phyloP scores from a whole-genome alignment of 176 grass and related monocot genomes.

The Triticum urartu region DNA sequence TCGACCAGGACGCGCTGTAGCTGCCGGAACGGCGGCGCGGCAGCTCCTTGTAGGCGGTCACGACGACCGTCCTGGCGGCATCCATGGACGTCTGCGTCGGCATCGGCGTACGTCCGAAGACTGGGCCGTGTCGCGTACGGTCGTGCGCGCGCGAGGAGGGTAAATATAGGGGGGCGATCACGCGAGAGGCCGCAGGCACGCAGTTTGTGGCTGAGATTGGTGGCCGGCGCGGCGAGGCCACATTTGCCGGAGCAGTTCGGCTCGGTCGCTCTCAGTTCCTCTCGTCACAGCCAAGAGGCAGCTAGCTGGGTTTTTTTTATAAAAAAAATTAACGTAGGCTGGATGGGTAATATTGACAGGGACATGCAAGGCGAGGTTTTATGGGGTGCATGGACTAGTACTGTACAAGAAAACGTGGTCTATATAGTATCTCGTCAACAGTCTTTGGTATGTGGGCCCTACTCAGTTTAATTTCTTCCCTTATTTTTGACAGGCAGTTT shows the following conservation, averaged over 20 bases:
- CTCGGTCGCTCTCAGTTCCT: background rate
- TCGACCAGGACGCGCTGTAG: background rate
- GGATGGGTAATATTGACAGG: background rate
- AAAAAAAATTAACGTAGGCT: background rate
- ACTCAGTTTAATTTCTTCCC: background rate
- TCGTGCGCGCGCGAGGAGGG: background rate
- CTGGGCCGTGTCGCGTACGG: background rate
- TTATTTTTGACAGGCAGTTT: no score
- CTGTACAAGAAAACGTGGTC: background rate
- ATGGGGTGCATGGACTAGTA: background rate
- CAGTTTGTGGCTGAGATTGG: background rate
- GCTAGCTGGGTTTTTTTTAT: background rate
- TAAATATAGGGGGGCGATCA: background rate
- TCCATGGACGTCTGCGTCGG: background rate
- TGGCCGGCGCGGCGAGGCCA: background rate
- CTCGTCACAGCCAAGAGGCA: background rate
- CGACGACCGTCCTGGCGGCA: constrained; percentile 22
- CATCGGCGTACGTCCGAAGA: background rate
- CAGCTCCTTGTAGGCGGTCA: constrained; percentile 37
- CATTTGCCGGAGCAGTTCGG: background rate
- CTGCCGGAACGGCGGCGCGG: background rate
- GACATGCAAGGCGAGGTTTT: constrained; percentile 19
- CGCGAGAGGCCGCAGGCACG: background rate
- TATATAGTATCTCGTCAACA: background rate
- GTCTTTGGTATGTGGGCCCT: background rate